Percentiles rank a stretch among this genome's conserved stretches.
phyloP scores from a whole-genome alignment of 2,329 filamentous ascomycete species.

The Diaporthe amygdali region DNA sequence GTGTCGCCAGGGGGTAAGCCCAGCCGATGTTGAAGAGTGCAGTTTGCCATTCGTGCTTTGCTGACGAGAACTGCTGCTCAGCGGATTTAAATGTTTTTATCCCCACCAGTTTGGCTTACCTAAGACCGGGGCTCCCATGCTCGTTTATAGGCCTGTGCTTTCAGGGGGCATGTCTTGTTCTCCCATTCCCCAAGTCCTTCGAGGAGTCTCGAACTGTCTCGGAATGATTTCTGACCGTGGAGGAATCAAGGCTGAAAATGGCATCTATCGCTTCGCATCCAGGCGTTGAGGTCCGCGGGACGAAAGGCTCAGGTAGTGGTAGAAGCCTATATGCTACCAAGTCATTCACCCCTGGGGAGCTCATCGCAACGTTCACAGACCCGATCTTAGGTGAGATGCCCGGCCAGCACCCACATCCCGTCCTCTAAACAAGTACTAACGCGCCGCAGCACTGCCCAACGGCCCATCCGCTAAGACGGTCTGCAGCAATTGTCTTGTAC shows the following conservation, averaged over 20 bases:
- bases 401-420: neutral
- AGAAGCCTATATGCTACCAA: conserved; percentile 52
- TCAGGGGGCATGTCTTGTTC: neutral
- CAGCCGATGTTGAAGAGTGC: neutral
- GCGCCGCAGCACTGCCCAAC: conserved; percentile 47
- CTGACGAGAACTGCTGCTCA: neutral
- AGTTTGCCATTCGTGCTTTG: neutral
- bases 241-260: neutral
- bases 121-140: conserved; percentile 6
- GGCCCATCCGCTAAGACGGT: conserved; percentile 44
- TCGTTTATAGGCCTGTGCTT: conserved; percentile 7
- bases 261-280: conserved; percentile 12
- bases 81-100: neutral
- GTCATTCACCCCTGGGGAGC: conserved; percentile 48
- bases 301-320: conserved; percentile 38
- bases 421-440: neutral
- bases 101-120: conserved; percentile 16
- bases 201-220: no score
- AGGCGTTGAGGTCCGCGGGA: conserved; percentile 18
- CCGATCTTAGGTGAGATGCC: conserved; percentile 41
- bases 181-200: neutral
- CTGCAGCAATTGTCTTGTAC: conserved; percentile 56
- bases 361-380: conserved; percentile 50
- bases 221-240: neutral
- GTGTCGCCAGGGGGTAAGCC: neutral